Evolutionary conservation across 225 moss, liverwort and hornwort species (phyloP), one percentile per base, ranked within the genome.

Genomic region (Physcomitrium patens): DNA sequence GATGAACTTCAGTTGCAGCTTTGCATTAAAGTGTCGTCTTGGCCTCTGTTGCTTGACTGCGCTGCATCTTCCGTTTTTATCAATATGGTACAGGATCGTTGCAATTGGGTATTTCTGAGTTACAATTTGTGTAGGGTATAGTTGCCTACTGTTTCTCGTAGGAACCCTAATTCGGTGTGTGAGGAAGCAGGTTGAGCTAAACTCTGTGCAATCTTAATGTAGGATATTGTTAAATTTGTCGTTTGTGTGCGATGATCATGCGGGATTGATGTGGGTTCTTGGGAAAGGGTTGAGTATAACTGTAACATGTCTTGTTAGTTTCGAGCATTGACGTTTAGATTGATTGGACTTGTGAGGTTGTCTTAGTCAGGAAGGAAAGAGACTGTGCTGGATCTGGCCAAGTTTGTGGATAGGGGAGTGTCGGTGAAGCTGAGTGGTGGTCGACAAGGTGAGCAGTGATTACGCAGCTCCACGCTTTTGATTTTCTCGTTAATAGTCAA

Each of bases 381-480:
- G 78, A 93, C 94, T 22, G 90, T 94, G 24, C 86, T 99, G 58
- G 94, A 99, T 84, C 81, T 99, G 77, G 84, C 94, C n/a, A 99
- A 99, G 81, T 94, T 94, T 80, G 94, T 99, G 71, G 97, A 97
- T 69, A 93, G 87, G 72, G 94, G 97, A 54, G 94, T 94, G 42
- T 94, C 94, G 12, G 94, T 97, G 76, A 97, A 97, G 86, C 78
- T 97, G 0, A 97, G 91, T 73, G 93, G 94, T 61, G 94, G 94
- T 69, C 85, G 97, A 70, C 92, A 97, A 91, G 97, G 97, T 89
- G 82, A 81, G 61, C 72, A 16, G 27, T 4, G 28, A 11, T 26
- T 64, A 24, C 23, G 58, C 43, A 53, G 12, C 13, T 31, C 61
- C 12, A 0, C 8, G n/a, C 43, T n/a, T 23, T 18, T 0, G 0